Evolutionary conservation across 2,329 filamentous ascomycete genomes (phyloP).

Genomic region (Cercospora berteroae): DNA sequence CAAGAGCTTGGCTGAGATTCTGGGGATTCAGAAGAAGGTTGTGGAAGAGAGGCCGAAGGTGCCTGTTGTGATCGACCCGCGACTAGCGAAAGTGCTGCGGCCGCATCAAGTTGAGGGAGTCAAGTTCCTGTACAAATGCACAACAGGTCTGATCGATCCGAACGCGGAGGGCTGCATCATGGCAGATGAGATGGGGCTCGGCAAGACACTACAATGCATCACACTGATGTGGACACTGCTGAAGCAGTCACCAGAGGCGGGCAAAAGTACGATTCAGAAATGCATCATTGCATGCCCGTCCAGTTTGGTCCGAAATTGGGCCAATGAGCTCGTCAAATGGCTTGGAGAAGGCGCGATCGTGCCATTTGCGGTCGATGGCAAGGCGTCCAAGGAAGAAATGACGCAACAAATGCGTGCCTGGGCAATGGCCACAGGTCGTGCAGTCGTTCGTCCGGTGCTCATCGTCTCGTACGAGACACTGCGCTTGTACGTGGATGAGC

Average conservation of each 20-base stretch:
- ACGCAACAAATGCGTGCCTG: slow-evolving; percentile 89
- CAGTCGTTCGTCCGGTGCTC: slow-evolving; percentile 86
- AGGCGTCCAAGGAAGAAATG: slow-evolving; percentile 90
- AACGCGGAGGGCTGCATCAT: slow-evolving; percentile 98
- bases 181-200: slow-evolving; percentile 98
- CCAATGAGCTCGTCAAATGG: slow-evolving; percentile 95
- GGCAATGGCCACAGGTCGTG: slow-evolving; percentile 86
- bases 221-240: slow-evolving; percentile 93
- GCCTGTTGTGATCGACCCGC: slow-evolving; percentile 95
- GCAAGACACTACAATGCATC: slow-evolving; percentile 97
- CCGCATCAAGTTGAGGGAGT: slow-evolving; percentile 98
- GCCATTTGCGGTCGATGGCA: slow-evolving; percentile 95
- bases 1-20: slow-evolving; percentile 90
- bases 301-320: slow-evolving; percentile 96
- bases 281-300: slow-evolving; percentile 96
- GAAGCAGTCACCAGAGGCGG: slow-evolving; percentile 94
- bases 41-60: slow-evolving; percentile 79
- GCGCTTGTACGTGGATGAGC: slow-evolving; percentile 82
- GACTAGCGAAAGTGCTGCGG: slow-evolving; percentile 80
- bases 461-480: slow-evolving; percentile 98
- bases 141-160: slow-evolving; percentile 90
- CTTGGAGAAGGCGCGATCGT: slow-evolving; percentile 85
- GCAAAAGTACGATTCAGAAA: slow-evolving; percentile 90
- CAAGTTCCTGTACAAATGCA: slow-evolving; percentile 93
- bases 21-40: slow-evolving; percentile 83